Percentiles rank a stretch among this genome's conserved stretches.
phyloP scores from a whole-genome alignment of 257 asterid genomes.

The Nicotiana sylvestris region DNA sequence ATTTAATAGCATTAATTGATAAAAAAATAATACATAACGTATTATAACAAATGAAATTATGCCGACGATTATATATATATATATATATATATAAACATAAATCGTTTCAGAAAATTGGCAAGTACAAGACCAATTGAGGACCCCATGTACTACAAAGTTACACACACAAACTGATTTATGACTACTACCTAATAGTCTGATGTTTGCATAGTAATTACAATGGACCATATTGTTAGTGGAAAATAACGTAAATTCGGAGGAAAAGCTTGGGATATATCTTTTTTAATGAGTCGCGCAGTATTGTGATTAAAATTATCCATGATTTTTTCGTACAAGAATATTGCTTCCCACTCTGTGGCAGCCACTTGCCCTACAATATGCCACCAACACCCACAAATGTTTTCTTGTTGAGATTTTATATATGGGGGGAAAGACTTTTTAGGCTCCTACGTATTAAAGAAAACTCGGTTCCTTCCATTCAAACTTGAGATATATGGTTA shows the following conservation, averaged over 20 bases:
- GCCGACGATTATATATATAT: too few species aligned
- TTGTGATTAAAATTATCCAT: background rate
- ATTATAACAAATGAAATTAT: too few species aligned
- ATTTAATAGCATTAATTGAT: too few species aligned
- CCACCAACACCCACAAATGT: background rate
- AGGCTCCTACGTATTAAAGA: too few species aligned
- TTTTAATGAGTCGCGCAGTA: background rate
- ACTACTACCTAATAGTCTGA: background rate
- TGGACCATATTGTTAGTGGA: background rate
- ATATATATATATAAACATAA: too few species aligned
- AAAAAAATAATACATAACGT: too few species aligned
- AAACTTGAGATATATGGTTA: too few species aligned
- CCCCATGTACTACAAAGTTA: background rate
- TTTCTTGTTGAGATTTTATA: background rate
- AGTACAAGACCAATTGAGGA: background rate
- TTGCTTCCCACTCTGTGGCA: background rate
- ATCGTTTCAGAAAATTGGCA: too few species aligned
- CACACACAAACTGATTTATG: background rate
- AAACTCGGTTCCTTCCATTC: fast-evolving
- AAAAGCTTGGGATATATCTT: background rate
- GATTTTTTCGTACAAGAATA: background rate
- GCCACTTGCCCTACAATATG: background rate
- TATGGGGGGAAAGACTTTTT: too few species aligned
- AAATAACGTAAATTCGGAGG: background rate
- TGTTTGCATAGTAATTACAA: background rate